phyloP scores from a whole-genome alignment of 352 stramenopile species.

The Phytophthora fragariaefolia region DNA sequence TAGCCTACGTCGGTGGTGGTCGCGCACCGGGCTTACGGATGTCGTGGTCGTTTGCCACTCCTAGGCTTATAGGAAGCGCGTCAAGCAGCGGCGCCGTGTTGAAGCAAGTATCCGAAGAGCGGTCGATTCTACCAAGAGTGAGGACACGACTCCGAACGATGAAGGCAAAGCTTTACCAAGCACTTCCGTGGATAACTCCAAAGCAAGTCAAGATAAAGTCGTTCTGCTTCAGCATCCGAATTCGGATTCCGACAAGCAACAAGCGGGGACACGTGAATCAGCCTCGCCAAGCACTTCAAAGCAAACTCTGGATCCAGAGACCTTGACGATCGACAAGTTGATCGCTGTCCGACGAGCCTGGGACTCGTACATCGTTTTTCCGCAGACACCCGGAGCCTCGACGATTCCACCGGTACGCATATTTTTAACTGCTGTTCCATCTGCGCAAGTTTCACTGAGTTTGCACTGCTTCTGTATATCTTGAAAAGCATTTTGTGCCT shows the following conservation, averaged over 20 bases:
- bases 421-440: neutral
- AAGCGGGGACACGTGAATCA: conserved; percentile 5
- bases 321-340: conserved; percentile 39
- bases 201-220: neutral
- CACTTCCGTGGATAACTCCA: neutral
- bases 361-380: conserved; percentile 42
- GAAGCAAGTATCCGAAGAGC: conserved; percentile 28
- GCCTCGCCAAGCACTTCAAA: neutral
- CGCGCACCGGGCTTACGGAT: no score
- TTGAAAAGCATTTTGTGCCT: conserved; percentile 52
- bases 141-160: neutral
- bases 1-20: no score
- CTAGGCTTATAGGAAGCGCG: conserved; percentile 44
- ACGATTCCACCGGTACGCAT: conserved; percentile 46
- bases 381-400: conserved; percentile 36
- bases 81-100: conserved; percentile 25
- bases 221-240: neutral
- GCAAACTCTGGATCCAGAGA: conserved; percentile 28
- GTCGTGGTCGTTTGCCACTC: no score
- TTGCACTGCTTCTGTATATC: neutral
- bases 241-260: neutral
- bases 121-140: conserved; percentile 1
- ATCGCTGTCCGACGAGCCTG: conserved; percentile 45
- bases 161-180: neutral
- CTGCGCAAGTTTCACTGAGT: conserved; percentile 6